These are phyloP conservation scores for Cladosporium cucumerinum DNA, from an alignment of 2,329 filamentous ascomycete species.

Conservation along the genomic window DNA sequence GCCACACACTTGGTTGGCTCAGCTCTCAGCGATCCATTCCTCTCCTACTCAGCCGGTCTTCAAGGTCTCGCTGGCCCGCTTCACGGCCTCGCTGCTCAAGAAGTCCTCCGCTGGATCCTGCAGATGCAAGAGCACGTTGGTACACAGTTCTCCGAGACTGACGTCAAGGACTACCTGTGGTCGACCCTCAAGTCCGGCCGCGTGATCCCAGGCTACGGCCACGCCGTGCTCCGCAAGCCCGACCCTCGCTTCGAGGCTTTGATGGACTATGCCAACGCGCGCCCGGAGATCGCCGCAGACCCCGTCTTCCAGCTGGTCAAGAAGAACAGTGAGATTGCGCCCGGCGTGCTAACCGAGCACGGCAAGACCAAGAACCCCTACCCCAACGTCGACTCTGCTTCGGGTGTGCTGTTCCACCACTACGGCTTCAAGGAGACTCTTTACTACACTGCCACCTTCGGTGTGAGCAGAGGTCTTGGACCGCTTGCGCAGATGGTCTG, in stretches of 20 bases:
- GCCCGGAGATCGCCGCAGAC: slow-evolving; percentile 79
- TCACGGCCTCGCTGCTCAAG: slow-evolving; percentile 90
- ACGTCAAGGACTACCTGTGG: slow-evolving; percentile 90
- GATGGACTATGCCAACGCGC: slow-evolving; percentile 87
- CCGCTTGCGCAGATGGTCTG: slow-evolving; percentile 93
- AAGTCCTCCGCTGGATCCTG: slow-evolving; percentile 93
- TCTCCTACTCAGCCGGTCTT: slow-evolving; percentile 92
- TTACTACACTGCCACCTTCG: slow-evolving; percentile 78
- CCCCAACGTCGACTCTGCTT: slow-evolving; percentile 92
- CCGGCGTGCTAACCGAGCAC: slow-evolving; percentile 85
- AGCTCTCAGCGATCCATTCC: slow-evolving; percentile 89
- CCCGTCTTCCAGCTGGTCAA: slow-evolving; percentile 92
- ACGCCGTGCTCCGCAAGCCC: slow-evolving; percentile 93
- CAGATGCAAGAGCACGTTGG: slow-evolving; percentile 93
- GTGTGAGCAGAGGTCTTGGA: slow-evolving; percentile 70
- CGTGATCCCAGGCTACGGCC: slow-evolving; percentile 91
- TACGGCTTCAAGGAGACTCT: slow-evolving; percentile 96
- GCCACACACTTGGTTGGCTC: slow-evolving; percentile 92
- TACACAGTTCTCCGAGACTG: slow-evolving; percentile 69
- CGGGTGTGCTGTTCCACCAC: slow-evolving; percentile 94
- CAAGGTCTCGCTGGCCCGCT: slow-evolving; percentile 93
- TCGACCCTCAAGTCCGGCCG: slow-evolving; percentile 87
- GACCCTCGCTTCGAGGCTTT: slow-evolving; percentile 94
- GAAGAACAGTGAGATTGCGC: slow-evolving; percentile 88
- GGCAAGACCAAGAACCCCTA: slow-evolving; percentile 72